A percentile compares a stretch with the other conserved stretches of the same genome.
These are phyloP conservation scores for Heliosperma pusillum DNA, from an alignment of 148 eudicot genomes.

Conservation along the genomic window DNA sequence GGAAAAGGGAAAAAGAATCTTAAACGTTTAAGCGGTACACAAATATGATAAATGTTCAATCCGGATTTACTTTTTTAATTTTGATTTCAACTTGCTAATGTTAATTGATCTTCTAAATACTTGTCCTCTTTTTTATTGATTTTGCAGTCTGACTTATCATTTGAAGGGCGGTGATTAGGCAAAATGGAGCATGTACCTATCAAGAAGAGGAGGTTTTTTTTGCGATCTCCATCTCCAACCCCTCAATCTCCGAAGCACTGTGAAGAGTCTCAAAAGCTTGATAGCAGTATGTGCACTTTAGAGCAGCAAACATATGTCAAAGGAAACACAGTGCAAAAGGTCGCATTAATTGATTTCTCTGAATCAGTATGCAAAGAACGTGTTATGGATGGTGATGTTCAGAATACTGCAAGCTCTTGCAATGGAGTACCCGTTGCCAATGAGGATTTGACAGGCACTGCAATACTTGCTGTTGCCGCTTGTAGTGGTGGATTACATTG, in stretches of 20 bases:
- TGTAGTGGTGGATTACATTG: constrained; percentile 40
- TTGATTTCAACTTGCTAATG: background rate
- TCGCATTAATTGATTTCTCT: constrained; percentile 4
- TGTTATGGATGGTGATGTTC: constrained; percentile 17
- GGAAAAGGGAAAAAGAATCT: no score
- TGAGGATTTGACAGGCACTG: constrained; percentile 66
- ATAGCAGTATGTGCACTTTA: constrained; percentile 19
- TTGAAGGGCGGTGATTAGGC: constrained; percentile 35
- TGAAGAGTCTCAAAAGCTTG: constrained; percentile 28
- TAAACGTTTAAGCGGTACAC: no score
- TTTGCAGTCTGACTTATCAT: constrained; percentile 43
- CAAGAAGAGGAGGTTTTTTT: constrained; percentile 58
- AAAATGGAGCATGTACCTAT: constrained; percentile 55
- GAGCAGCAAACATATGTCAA: constrained; percentile 13
- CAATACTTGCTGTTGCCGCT: constrained; percentile 68
- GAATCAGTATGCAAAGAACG: constrained; percentile 9
- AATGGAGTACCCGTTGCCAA: constrained; percentile 9
- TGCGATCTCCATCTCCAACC: constrained; percentile 40
- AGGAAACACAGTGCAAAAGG: constrained; percentile 4
- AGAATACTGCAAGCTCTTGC: constrained; percentile 5
- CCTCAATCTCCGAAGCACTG: constrained; percentile 29
- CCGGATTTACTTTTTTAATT: no score
- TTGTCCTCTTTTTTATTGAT: background rate
- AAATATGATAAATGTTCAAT: no score
- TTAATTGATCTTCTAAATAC: background rate